phyloP scores from a whole-genome alignment of 176 grass and related monocot species.

The Otatea glauca region DNA sequence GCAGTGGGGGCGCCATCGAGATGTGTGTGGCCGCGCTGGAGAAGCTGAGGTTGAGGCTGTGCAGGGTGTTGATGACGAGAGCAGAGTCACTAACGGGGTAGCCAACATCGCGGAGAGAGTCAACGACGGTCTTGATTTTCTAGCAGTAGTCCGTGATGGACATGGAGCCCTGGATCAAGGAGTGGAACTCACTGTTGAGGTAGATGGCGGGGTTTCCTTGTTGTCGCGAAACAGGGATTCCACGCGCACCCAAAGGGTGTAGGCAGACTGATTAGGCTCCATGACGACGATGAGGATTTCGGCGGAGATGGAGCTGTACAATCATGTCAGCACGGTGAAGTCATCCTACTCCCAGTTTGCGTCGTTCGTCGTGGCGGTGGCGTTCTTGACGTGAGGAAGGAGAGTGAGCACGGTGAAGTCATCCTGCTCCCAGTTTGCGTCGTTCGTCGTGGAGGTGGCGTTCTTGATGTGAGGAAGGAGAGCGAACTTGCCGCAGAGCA shows the following conservation, averaged over 20 bases:
- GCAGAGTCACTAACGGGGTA: background rate
- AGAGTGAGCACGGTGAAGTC: background rate
- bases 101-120: background rate
- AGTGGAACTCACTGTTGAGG: background rate
- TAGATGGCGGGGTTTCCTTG: background rate
- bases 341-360: background rate
- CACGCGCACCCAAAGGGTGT: background rate
- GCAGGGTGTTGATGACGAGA: background rate
- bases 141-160: no score
- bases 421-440: background rate
- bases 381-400: rapidly evolving
- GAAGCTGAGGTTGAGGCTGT: background rate
- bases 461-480: no score
- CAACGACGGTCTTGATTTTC: background rate
- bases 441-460: background rate
- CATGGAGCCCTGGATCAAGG: background rate
- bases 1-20: no score
- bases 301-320: background rate
- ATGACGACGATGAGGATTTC: background rate
- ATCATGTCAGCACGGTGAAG: background rate
- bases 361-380: background rate
- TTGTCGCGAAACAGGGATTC: background rate
- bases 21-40: background rate
- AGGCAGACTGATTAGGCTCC: background rate
- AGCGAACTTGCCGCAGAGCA: no score